Base-by-base conservation (phyloP, 805 yeast species). In the Ogataea neopini region DNA sequence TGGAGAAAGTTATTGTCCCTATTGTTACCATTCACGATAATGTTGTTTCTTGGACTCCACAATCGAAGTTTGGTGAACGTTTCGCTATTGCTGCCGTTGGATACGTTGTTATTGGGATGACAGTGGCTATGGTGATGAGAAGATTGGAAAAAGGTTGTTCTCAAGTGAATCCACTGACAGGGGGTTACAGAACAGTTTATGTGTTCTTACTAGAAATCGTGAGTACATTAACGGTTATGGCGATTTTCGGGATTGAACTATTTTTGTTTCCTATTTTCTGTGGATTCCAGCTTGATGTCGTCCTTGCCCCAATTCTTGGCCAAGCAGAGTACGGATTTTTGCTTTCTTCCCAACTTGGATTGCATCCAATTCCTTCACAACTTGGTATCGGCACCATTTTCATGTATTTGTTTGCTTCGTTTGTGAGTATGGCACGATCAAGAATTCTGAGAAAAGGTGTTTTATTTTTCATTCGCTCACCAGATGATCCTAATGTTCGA, bases 401-500 rank as follows among this genome's bases (percentile, higher is more conserved):
- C 71, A 91, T 94, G 98, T 83, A 84, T 52, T 73, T 81, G 58
- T 83, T 94, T 69, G 96, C 97, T 1, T 70, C 86, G 41, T 92
- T 81, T 67, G 90, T 92, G 25, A 87, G 95, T 15, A 84, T 90
- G 90, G 76, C 84, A 17, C 75, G 99, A 51, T 70, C 77, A 38
- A 68, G 72, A 49, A 81, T 89, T 33, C 74, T 92, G 49, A 77
- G 99, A 47, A 84, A 86, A 0, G 99, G 99, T 10, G 96, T 88
- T 7, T 72, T 94, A 40, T 94, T 82, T 64, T 94, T 94, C 69
- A 86, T 94, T 50, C 78, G 96, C 57, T 89, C 96, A 18, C 96
- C 97, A 4, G 97, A 90, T 57, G 97, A 94, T 62, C 96, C 96
- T 33, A 86, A 88, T 57, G 83, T 89, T 39, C 81, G 92, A 54